A percentile compares a stretch with the other conserved stretches of the same genome.
Conservation (phyloP, 2,329 filamentous ascomycete species). For the Bertia moriformis region DNA sequence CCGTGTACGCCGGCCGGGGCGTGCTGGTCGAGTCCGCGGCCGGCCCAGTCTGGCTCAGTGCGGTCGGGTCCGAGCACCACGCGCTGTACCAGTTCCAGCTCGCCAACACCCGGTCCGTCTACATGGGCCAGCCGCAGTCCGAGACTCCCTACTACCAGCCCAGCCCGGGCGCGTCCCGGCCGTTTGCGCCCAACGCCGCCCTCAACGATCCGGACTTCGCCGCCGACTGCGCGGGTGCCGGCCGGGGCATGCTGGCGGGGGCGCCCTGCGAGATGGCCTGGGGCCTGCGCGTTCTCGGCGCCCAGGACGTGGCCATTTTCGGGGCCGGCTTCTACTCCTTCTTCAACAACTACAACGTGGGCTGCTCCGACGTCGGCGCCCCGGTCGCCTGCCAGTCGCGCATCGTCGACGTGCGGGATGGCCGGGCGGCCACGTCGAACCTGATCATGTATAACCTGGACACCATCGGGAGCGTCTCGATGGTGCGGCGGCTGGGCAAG, state of each 20-base stretch:
- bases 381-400: conserved; percentile 29
- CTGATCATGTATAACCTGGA: conserved; percentile 27
- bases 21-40: conserved; percentile 32
- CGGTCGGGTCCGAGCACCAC: conserved; percentile 51
- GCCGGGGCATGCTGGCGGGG: conserved; percentile 7
- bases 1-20: conserved; percentile 35
- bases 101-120: conserved; percentile 41
- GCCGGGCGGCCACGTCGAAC: conserved; percentile 16
- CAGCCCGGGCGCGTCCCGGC: conserved; percentile 39
- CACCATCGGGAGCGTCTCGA: conserved; percentile 24
- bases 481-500: conserved; percentile 20
- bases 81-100: conserved; percentile 59
- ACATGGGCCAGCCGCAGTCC: conserved; percentile 50
- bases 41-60: conserved; percentile 44
- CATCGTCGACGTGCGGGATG: conserved; percentile 13
- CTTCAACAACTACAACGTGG: conserved; percentile 46
- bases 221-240: conserved; percentile 17
- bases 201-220: conserved; percentile 37
- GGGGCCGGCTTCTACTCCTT: conserved; percentile 56
- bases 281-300: conserved; percentile 47
- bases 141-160: conserved; percentile 63
- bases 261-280: conserved; percentile 41
- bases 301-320: conserved; percentile 38
- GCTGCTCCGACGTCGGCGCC: conserved; percentile 25
- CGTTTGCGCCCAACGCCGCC: conserved; percentile 30